Evolutionary conservation across 2,329 filamentous ascomycete species (phyloP).

Genomic region (Septoria linicola): DNA sequence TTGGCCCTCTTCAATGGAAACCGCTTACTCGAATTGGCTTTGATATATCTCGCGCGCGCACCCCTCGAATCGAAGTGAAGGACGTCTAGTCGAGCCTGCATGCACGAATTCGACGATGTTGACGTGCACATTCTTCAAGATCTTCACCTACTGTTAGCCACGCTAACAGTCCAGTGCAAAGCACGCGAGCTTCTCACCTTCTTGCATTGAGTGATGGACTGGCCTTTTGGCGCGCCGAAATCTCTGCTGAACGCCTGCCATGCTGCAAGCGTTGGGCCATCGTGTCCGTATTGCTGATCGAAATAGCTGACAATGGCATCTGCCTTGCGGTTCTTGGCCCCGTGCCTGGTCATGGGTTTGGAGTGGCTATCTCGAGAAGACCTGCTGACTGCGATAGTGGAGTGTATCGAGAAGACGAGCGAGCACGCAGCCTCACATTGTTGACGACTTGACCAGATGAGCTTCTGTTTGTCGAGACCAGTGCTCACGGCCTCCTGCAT

Average conservation of each 20-base stretch:
- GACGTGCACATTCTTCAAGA: conserved; percentile 17
- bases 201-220: conserved; percentile 24
- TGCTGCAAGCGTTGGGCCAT: not conserved
- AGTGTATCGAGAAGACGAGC: too few species aligned
- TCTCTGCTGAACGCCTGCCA: conserved; percentile 26
- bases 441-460: too few species aligned
- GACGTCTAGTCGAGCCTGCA: not conserved
- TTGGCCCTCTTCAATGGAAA: conserved; percentile 25
- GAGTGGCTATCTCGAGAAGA: too few species aligned
- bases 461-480: too few species aligned
- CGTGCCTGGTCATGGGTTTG: not conserved
- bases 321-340: not conserved
- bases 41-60: conserved; percentile 20
- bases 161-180: not conserved
- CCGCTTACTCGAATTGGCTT: conserved; percentile 3
- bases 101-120: conserved; percentile 26
- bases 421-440: too few species aligned
- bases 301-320: conserved; percentile 7
- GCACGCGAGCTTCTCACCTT: conserved; percentile 14
- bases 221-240: conserved; percentile 12
- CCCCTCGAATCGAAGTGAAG: conserved; percentile 6
- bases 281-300: conserved; percentile 8
- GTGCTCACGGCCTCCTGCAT: too few species aligned
- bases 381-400: too few species aligned
- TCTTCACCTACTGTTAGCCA: conserved; percentile 10